These are phyloP conservation scores for Pisolithus sp. DNA, from an alignment of 768 basidiomycete species.

Conservation along the genomic window DNA sequence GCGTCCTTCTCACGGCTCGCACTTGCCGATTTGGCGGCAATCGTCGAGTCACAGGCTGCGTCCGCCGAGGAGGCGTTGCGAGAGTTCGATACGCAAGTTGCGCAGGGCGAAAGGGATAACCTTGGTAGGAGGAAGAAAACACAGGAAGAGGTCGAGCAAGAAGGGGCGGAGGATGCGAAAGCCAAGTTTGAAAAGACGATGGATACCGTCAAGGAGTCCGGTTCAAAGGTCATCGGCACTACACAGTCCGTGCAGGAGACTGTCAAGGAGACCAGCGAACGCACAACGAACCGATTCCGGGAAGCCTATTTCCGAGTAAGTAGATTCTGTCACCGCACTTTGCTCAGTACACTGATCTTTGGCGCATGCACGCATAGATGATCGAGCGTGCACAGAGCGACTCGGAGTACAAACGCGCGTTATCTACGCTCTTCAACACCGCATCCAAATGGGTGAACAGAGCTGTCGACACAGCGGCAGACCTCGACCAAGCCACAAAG, in stretches of 20 bases:
- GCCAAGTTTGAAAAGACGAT: conserved; percentile 60
- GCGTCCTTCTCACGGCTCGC: conserved; percentile 59
- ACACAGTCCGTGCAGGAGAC: conserved; percentile 38
- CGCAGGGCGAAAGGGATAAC: conserved; percentile 52
- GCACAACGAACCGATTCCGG: conserved; percentile 38
- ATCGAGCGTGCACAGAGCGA: conserved; percentile 61
- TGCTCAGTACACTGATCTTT: neutral
- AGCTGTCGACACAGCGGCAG: conserved; percentile 44
- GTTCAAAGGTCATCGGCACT: conserved; percentile 50
- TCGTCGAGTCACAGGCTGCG: conserved; percentile 46
- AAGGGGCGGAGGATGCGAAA: conserved; percentile 44
- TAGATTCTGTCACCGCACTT: neutral
- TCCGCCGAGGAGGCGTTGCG: conserved; percentile 48
- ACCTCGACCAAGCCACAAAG: conserved; percentile 36
- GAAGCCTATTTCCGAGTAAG: conserved; percentile 49
- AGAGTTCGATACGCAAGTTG: conserved; percentile 50
- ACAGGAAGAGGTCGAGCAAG: conserved; percentile 35
- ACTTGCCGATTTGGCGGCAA: conserved; percentile 60
- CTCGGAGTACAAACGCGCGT: conserved; percentile 47
- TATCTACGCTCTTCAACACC: conserved; percentile 52
- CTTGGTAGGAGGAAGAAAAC: conserved; percentile 48
- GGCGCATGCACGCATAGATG: conserved; percentile 33
- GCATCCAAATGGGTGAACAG: conserved; percentile 52
- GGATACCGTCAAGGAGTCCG: conserved; percentile 55
- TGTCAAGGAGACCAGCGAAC: conserved; percentile 39